Conservation (phyloP, 129 eudicot genomes). For the Flaveria ramosissima region DNA sequence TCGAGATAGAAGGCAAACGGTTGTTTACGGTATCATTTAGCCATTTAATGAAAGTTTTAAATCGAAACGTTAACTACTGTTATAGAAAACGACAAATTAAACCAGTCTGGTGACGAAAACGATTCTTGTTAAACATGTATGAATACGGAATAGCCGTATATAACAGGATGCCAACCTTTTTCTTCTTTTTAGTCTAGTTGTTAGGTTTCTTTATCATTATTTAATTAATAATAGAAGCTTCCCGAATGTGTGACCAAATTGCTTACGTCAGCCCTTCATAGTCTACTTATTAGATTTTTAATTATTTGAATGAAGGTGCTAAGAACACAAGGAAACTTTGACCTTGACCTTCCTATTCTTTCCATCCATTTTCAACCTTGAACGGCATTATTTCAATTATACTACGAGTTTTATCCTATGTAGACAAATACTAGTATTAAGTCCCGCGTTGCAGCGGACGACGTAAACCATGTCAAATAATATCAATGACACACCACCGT, state of each 20-base stretch:
- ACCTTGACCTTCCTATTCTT: slow-evolving; percentile 16
- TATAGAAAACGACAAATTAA: too few species aligned
- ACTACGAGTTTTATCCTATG: too few species aligned
- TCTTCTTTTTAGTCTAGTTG: not conserved
- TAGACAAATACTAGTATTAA: too few species aligned
- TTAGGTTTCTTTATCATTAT: not conserved
- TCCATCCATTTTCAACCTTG: slow-evolving; percentile 7
- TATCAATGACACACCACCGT: too few species aligned
- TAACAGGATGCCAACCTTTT: too few species aligned
- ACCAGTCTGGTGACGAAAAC: not conserved
- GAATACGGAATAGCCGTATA: too few species aligned
- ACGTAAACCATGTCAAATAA: too few species aligned
- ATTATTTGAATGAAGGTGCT: not conserved
- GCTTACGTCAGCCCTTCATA: slow-evolving; percentile 16
- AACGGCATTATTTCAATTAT: too few species aligned
- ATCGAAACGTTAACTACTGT: not conserved
- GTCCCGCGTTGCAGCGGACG: too few species aligned
- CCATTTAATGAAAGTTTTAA: too few species aligned
- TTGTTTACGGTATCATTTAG: not conserved
- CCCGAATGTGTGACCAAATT: slow-evolving; percentile 16
- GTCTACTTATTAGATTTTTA: not conserved
- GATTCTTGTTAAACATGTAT: too few species aligned
- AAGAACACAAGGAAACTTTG: slow-evolving; percentile 6
- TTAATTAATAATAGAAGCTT: not conserved
- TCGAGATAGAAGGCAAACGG: not conserved